phyloP scores from a whole-genome alignment of 768 basidiomycete species.

The Panus rudis region DNA sequence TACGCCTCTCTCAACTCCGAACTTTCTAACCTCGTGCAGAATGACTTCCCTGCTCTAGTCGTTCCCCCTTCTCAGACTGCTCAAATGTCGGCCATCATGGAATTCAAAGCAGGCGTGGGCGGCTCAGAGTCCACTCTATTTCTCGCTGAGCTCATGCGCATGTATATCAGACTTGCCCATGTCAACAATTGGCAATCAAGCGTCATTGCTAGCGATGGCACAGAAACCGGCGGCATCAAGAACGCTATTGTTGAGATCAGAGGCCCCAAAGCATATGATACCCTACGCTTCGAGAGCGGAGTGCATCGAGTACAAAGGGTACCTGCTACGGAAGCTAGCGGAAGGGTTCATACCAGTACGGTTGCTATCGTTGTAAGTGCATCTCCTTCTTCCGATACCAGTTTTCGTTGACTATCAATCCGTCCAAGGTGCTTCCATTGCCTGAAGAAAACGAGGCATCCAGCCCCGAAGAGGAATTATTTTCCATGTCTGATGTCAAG shows the following conservation, averaged over 20 bases:
- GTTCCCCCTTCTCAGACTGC: constrained; percentile 67
- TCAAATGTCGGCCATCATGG: constrained; percentile 71
- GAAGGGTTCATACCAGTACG: constrained; percentile 89
- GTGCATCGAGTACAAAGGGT: constrained; percentile 95
- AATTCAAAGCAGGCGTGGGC: constrained; percentile 89
- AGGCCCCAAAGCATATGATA: constrained; percentile 72
- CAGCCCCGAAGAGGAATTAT: constrained; percentile 51
- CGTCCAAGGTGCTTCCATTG: constrained; percentile 69
- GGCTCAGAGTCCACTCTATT: constrained; percentile 87
- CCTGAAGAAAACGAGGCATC: constrained; percentile 54
- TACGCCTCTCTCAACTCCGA: constrained; percentile 36
- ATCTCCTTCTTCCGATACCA: neutral
- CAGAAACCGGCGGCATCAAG: constrained; percentile 59
- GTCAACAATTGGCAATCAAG: constrained; percentile 53
- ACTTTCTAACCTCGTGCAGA: constrained; percentile 22
- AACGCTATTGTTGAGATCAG: constrained; percentile 78
- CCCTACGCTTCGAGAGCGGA: constrained; percentile 84
- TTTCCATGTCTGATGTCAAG: constrained; percentile 79
- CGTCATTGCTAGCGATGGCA: constrained; percentile 51
- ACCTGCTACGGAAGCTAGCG: constrained; percentile 82
- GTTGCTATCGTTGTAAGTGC: constrained; percentile 72
- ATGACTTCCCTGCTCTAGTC: constrained; percentile 63
- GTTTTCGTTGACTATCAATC: neutral
- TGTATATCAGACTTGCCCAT: constrained; percentile 69
- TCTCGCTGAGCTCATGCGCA: constrained; percentile 64